Evolutionary conservation across 2,329 filamentous ascomycete species (phyloP), one percentile per base, ranked within the genome.

Genomic region (Westerdykella sp.): DNA sequence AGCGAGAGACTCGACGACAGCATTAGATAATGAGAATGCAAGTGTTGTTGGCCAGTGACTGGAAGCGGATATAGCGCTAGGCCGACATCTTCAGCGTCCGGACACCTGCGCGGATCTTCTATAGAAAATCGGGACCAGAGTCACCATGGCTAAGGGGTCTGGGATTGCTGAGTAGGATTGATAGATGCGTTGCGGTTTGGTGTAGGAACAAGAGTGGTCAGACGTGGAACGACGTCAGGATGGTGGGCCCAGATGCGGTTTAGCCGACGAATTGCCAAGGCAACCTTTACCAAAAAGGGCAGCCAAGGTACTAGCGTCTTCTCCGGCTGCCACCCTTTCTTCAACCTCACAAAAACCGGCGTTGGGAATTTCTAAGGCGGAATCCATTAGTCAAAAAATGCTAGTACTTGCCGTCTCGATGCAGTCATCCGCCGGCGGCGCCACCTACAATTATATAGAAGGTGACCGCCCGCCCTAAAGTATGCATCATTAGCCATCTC

Each of bases 11-110:
- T 48, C 44, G 56, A 51, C 40, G 51, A 44, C 47, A 50, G 57
- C 62, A 65, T 66, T 59, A 57, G 57, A 52, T 51, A 50, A 49
- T 43, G 25, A 16, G 51, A 55, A 64, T 65, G 60, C 60, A 50
- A 51, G 51, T 37, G 44, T 34, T 63, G 62, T 53, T 43, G 49
- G 43, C 37, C 45, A 46, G 48, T 59, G 45, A 45, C 55, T 55
- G 38, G 34, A 56, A 51, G 28, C 15, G 48, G 56, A 28, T 12
- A 28, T 28, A 5, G 25, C 11, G 25, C 25, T 28, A 28, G 7
- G 25, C 9, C 25, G 25, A 28, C 25, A 28, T 28, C 7, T 28
- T 28, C 25, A 28, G 25, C 25, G 3, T 9, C 11, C 11, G 9
- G 9, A 28, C 4, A 12, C 11, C 25, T 28, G 25, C 11, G 25